phyloP scores from a whole-genome alignment of 129 eudicot genomes.

The Tanacetum coccineum region DNA sequence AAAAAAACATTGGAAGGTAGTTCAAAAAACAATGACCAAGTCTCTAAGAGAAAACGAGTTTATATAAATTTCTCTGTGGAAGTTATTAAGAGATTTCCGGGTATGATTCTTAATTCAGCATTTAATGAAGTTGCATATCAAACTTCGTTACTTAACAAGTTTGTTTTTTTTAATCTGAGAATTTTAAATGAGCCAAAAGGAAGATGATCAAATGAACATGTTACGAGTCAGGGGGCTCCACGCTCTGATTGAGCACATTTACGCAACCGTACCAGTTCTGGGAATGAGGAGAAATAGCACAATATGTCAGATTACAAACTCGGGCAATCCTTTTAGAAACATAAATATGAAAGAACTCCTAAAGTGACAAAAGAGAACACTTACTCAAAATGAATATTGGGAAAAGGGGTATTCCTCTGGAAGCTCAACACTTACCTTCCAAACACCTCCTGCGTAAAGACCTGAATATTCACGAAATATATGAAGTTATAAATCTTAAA shows the following conservation, averaged over 20 bases:
- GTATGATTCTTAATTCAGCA: neutral
- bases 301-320: neutral
- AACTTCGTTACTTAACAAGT: neutral
- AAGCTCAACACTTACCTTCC: constrained; percentile 13
- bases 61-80: neutral
- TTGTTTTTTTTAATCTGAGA: too few relatives aligned
- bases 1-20: constrained; percentile 41
- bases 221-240: constrained; percentile 95
- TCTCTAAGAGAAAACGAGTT: constrained; percentile 31
- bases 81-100: too few relatives aligned
- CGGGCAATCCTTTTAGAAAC: neutral
- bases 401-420: constrained; percentile 3
- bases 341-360: neutral
- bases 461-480: neutral
- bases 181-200: too few relatives aligned
- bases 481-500: too few relatives aligned
- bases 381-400: constrained; percentile 2
- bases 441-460: neutral
- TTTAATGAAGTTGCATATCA: constrained; percentile 2
- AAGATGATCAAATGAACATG: too few relatives aligned
- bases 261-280: constrained; percentile 86
- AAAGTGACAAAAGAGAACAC: neutral
- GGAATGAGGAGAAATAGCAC: neutral
- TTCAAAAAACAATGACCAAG: constrained; percentile 67
- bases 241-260: constrained; percentile 67